phyloP scores from a whole-genome alignment of 2,329 filamentous ascomycete species.

The Beauveria sp. region DNA sequence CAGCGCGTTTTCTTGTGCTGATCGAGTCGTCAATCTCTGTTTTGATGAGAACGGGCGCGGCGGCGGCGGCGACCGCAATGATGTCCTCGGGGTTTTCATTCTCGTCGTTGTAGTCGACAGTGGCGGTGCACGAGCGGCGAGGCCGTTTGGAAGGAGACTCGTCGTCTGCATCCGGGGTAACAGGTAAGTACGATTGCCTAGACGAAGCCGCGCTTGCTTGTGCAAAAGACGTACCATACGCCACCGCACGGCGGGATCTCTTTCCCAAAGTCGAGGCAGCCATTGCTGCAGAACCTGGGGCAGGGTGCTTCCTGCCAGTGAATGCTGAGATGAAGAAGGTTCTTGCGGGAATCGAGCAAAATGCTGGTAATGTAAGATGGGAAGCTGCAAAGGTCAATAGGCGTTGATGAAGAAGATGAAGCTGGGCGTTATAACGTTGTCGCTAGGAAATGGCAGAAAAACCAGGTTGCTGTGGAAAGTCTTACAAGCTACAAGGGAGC shows the following conservation, averaged over 20 bases:
- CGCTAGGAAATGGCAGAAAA: neutral
- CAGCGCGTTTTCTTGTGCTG: conserved; percentile 19
- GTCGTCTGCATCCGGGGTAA: conserved; percentile 7
- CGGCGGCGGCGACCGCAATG: conserved; percentile 31
- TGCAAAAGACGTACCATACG: conserved; percentile 15
- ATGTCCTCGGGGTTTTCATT: conserved; percentile 45
- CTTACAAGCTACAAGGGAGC: conserved; percentile 1
- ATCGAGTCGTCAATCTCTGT: conserved; percentile 31
- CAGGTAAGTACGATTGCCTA: conserved; percentile 2
- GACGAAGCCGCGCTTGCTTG: neutral
- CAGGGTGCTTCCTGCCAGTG: conserved; percentile 4
- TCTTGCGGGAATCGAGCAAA: neutral
- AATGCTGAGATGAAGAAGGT: neutral
- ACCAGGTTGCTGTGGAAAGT: neutral
- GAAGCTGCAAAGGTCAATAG: neutral
- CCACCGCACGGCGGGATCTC: conserved; percentile 15
- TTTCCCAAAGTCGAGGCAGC: conserved; percentile 18
- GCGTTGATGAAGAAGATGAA: neutral
- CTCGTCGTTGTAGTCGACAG: conserved; percentile 52
- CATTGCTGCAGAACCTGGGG: conserved; percentile 14
- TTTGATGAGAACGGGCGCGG: conserved; percentile 29
- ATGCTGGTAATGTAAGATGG: neutral
- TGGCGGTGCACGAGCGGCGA: conserved; percentile 33
- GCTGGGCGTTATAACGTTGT: neutral
- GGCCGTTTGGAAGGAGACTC: conserved; percentile 37